Base-by-base conservation (phyloP, 2,329 filamentous ascomycete species). In the Colletotrichum brevisporum region DNA sequence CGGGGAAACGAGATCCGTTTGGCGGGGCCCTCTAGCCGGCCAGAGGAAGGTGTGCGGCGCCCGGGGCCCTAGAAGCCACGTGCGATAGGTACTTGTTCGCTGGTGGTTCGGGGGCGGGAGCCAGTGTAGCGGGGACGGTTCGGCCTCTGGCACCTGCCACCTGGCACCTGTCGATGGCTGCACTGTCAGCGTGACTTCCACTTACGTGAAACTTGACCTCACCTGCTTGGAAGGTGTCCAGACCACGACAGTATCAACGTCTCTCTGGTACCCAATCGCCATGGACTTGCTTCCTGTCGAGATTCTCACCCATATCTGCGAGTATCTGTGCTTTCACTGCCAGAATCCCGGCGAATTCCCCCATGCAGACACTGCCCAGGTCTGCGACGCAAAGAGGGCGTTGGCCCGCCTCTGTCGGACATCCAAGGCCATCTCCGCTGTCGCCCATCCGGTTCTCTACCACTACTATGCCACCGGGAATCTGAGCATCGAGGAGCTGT, bases 351-450 rank as follows among this genome's bases (percentile, higher is more conserved):
- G 13, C 21, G 10, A 12, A 10, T 61, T 61, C 16, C 18, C 47
- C 39, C 48, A 45, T 39, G 36, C 48, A n/a, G 31, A 60, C 15
- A 61, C 48, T 6, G 18, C 15, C 18, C 48, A 45, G 16, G 21
- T 45, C 21, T 16, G 36, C 9, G 48, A 27, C 21, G 24, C 21
- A 16, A 61, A 52, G 36, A 31, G 48, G 18, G 48, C n/a, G 50
- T 53, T 61, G 36, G 58, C 48, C 39, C n/a, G 16, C n/a, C 24
- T 53, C 24, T 61, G 58, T 6, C 24, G 36, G 43, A 27, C n/a
- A 24, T n/a, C 45, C 36, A 21, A 45, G 21, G 16, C 12, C 36
- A 43, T 24, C 13, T 43, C 48, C 24, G 36, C 58, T 5, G 58
- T 61, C 13, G 58, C 21, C 13, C 41, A 15, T 53, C 47, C 16